A percentile compares a stretch with the other conserved stretches of the same genome.
phyloP scores from a whole-genome alignment of 2,329 filamentous ascomycete genomes.

The Phialocephala subalpina region DNA sequence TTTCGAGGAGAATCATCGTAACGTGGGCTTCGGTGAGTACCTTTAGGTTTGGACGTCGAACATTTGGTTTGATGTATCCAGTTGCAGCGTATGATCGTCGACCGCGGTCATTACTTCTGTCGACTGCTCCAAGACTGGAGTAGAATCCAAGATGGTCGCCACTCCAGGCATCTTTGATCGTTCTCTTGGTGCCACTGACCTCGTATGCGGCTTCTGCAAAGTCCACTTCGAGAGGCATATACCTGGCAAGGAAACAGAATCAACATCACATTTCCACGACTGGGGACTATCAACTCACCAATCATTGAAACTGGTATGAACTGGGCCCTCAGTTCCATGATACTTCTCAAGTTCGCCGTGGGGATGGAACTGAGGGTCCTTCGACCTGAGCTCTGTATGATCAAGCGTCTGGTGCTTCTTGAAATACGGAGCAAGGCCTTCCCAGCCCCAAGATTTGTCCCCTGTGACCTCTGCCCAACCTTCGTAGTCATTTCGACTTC shows the following conservation, averaged over 20 bases:
- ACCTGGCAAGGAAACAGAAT: neutral
- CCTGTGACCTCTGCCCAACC: too few relatives aligned
- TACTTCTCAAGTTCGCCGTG: conserved; percentile 27
- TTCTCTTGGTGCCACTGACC: conserved; percentile 15
- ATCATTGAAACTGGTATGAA: neutral
- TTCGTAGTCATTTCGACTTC: too few relatives aligned
- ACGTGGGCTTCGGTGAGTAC: conserved; percentile 9
- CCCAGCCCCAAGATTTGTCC: too few relatives aligned
- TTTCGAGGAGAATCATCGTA: conserved; percentile 2
- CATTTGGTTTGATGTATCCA: conserved; percentile 15
- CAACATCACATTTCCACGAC: neutral
- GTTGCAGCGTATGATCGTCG: conserved; percentile 13
- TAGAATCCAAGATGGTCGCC: conserved; percentile 26
- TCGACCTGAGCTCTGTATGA: conserved; percentile 22
- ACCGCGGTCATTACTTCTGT: conserved; percentile 8
- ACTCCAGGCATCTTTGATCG: conserved; percentile 20
- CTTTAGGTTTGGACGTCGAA: conserved; percentile 10
- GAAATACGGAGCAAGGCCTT: conserved; percentile 44
- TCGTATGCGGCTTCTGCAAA: conserved; percentile 20
- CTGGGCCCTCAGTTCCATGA: conserved; percentile 12
- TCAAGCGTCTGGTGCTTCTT: conserved; percentile 45
- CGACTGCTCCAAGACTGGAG: conserved; percentile 20
- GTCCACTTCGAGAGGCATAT: conserved; percentile 13
- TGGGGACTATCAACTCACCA: neutral
- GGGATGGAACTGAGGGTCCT: conserved; percentile 26